Evolutionary conservation across 495 filamentous ascomycete genomes (phyloP).

Genomic region (Lepidopterella palustris): DNA sequence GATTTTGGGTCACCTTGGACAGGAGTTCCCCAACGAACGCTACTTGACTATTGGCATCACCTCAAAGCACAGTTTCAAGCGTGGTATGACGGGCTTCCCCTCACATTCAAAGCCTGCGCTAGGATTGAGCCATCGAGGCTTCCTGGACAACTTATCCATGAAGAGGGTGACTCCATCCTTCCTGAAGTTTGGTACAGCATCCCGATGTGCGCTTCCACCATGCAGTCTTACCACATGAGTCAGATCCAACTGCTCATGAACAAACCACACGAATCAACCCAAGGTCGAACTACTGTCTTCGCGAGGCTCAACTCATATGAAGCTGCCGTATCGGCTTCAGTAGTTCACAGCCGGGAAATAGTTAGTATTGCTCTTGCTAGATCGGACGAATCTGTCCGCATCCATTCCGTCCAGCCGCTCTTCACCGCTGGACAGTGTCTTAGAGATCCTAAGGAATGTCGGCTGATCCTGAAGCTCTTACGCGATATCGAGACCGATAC

Average conservation of each 20-base stretch:
- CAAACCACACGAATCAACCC: constrained; percentile 53
- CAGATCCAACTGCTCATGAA: constrained; percentile 57
- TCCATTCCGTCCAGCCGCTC: constrained; percentile 55
- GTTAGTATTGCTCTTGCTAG: constrained; percentile 46
- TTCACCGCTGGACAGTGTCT: constrained; percentile 58
- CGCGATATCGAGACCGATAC: constrained; percentile 53
- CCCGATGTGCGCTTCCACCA: constrained; percentile 56
- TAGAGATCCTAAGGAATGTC: constrained; percentile 44
- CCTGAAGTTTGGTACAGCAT: constrained; percentile 58
- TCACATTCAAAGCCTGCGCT: constrained; percentile 51
- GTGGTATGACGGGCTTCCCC: constrained; percentile 53
- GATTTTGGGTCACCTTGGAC: constrained; percentile 36
- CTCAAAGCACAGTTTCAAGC: constrained; percentile 46
- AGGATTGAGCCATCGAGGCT: constrained; percentile 23
- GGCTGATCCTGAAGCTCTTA: constrained; percentile 47
- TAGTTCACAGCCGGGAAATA: constrained; percentile 46
- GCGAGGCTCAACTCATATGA: constrained; percentile 49
- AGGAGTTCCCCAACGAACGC: constrained; percentile 47
- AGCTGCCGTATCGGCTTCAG: constrained; percentile 47
- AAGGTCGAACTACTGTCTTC: constrained; percentile 44
- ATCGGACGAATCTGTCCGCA: constrained; percentile 47
- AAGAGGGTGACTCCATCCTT: constrained; percentile 39
- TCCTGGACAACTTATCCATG: constrained; percentile 18
- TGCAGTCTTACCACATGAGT: constrained; percentile 62
- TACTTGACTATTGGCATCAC: constrained; percentile 50